Base-by-base conservation (phyloP, 495 filamentous ascomycete genomes). In the Hypomontagnella submonticulosa region DNA sequence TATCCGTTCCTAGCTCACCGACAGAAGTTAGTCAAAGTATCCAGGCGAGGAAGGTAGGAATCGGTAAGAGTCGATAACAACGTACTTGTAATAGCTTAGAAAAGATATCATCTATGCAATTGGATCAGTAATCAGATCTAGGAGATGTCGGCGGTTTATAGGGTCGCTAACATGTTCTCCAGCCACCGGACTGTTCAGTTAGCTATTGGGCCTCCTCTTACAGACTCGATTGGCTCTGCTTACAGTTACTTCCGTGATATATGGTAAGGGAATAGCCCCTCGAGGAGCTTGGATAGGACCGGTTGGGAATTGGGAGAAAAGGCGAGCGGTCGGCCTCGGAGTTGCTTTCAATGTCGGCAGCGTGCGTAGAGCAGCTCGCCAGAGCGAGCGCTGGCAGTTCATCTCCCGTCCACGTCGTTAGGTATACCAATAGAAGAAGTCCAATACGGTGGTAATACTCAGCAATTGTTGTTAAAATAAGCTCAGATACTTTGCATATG, bases 161-260 rank as follows among this genome's bases (percentile, higher is more conserved):
- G 66, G 38, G 44, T 56, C 41, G 81, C 87, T 63, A 86, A 93
- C 91, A 92, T 71, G 92, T 96, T 70, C 91, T 89, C 90, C 91
- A 96, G 67, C 93, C 93, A 67, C 92, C 92, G 75, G 89, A 86
- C 92, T 96, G 70, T 58, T 64, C 42, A 66, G 75, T 87, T 44
- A 87, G 83, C 66, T 66, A 53, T 34, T 44, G 20, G 36, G 46
- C 34, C 34, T 36, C n/a, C 38, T 33, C 13, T 44, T 23, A 2
- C 7, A 55, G 27, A 19, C 44, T 46, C 38, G 54, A 44, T 43
- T 44, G 33, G 34, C 41, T 47, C 51, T 23, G 80, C 91, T 67
- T 88, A 95, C 92, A 66, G 93, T 86, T 32, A 89, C 90, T 81
- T 92, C 90, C 30, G 89, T 91, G 65, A 92, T 88, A 66, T 88